A percentile compares a stretch with the other conserved stretches of the same genome.
phyloP scores from a whole-genome alignment of 805 yeast genomes.

The Barnettozyma vustinii region DNA sequence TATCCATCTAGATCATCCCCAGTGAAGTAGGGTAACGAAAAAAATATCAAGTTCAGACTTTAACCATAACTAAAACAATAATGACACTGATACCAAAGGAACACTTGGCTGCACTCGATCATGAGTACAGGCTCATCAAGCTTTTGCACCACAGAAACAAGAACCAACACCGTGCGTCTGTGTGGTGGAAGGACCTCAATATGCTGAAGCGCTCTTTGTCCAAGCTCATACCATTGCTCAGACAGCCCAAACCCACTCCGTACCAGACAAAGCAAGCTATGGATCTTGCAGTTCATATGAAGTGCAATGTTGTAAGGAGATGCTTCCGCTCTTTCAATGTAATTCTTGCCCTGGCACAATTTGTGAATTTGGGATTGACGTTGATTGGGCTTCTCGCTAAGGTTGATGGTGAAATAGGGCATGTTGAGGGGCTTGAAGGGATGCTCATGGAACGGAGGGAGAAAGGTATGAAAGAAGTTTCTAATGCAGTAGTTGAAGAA shows the following conservation, averaged over 20 bases:
- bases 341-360: constrained; percentile 71
- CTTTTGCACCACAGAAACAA: constrained; percentile 63
- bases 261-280: constrained; percentile 16
- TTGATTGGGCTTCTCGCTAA: constrained; percentile 53
- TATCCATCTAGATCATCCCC: neutral
- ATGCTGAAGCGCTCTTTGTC: constrained; percentile 54
- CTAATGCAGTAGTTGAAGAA: neutral
- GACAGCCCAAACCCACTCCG: neutral
- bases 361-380: constrained; percentile 65
- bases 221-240: constrained; percentile 30
- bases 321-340: constrained; percentile 61
- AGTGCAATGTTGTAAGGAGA: constrained; percentile 33
- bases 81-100: constrained; percentile 6
- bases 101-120: constrained; percentile 21
- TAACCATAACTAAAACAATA: neutral
- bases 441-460: neutral
- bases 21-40: neutral
- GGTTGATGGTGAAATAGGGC: constrained; percentile 27
- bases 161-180: constrained; percentile 68
- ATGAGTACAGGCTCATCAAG: constrained; percentile 56
- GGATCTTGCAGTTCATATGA: neutral
- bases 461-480: neutral
- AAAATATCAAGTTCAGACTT: neutral
- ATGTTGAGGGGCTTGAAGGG: constrained; percentile 12
- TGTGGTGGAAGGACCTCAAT: constrained; percentile 74